These are phyloP conservation scores for Eutrema yunnanense DNA, from an alignment of 345 rosid species.

Conservation along the genomic window DNA sequence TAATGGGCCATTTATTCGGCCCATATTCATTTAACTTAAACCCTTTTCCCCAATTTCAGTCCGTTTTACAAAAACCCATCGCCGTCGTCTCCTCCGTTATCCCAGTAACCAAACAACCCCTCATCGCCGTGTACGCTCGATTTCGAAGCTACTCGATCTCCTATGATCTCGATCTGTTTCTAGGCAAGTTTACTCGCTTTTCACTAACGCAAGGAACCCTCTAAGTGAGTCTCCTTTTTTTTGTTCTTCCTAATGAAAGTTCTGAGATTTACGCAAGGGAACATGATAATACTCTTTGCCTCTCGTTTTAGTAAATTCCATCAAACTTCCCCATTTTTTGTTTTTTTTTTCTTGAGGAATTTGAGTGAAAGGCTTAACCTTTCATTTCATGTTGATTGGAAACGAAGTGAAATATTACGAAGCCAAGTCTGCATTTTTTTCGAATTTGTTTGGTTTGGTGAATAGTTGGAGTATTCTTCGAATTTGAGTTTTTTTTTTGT, in stretches of 20 bases:
- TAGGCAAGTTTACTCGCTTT: neutral
- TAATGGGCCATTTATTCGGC: neutral
- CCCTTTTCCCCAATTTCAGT: neutral
- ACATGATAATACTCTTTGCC: neutral
- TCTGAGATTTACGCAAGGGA: neutral
- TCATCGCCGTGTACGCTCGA: neutral
- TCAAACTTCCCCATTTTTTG: too few relatives aligned
- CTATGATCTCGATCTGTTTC: neutral
- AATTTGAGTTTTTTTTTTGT: neutral
- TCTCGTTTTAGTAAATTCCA: neutral
- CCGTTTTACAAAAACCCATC: neutral
- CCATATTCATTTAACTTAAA: neutral
- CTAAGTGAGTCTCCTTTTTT: neutral
- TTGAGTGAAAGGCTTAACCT: neutral
- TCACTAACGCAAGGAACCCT: neutral
- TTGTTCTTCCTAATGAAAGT: neutral
- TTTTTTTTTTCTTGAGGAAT: neutral
- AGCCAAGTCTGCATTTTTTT: too few relatives aligned
- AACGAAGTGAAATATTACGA: too few relatives aligned
- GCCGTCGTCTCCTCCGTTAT: neutral
- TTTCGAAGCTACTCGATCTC: neutral
- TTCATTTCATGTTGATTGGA: neutral
- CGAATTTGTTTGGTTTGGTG: too few relatives aligned
- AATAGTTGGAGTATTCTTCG: too few relatives aligned
- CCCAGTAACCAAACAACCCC: too few relatives aligned